Conservation (phyloP, 2,329 filamentous ascomycete genomes). For the Tothia fuscella region DNA sequence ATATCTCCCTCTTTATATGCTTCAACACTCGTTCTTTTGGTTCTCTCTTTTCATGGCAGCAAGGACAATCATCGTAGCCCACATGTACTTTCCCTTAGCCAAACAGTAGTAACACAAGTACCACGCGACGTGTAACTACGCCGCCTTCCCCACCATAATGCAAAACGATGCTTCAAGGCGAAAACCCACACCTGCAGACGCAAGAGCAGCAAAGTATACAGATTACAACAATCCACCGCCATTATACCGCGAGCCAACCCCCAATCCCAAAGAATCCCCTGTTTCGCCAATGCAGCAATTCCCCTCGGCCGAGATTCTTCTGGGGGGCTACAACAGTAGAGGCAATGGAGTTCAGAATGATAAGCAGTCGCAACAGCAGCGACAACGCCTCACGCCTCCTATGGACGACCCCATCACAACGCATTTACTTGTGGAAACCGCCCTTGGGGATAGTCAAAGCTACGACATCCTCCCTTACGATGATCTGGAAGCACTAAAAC, state of each 20-base stretch:
- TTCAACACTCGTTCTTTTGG: no score
- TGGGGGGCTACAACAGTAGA: slow-evolving; percentile 6
- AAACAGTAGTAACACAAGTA: no score
- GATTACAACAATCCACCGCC: no score
- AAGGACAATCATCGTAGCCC: no score
- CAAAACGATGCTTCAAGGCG: slow-evolving; percentile 6
- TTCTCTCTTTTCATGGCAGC: no score
- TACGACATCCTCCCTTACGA: slow-evolving; percentile 83
- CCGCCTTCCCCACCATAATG: no score
- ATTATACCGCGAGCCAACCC: not conserved
- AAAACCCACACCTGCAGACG: no score
- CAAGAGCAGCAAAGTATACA: no score
- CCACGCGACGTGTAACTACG: no score
- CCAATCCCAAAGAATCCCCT: not conserved
- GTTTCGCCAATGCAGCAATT: not conserved
- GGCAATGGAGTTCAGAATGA: not conserved
- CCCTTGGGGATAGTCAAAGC: slow-evolving; percentile 72
- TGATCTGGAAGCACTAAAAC: slow-evolving; percentile 85
- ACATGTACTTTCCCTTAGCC: no score
- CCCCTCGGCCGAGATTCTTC: slow-evolving; percentile 7
- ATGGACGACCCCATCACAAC: slow-evolving; percentile 55
- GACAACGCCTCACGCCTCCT: not conserved
- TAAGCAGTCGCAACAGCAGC: not conserved
- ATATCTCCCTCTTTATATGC: no score
- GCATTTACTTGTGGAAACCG: slow-evolving; percentile 87